Evolutionary conservation across 257 asterid genomes (phyloP).

Genomic region (Cinchona pubescens): DNA sequence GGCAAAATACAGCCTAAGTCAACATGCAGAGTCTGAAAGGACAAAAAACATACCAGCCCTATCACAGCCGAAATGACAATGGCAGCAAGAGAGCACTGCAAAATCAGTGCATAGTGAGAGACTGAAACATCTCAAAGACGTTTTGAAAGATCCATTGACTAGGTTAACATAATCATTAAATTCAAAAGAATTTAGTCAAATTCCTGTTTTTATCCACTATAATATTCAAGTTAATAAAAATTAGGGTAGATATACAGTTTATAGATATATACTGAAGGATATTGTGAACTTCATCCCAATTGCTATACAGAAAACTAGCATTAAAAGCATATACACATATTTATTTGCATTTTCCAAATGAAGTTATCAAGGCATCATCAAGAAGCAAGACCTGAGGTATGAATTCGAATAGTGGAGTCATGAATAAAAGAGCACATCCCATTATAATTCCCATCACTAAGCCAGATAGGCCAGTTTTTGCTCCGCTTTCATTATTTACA

Average conservation of each 20-base stretch:
- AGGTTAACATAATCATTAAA: not conserved
- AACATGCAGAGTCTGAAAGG: slow-evolving; percentile 14
- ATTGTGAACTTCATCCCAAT: not conserved
- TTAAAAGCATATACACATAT: not conserved
- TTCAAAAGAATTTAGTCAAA: not conserved
- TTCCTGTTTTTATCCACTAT: not conserved
- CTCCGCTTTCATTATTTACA: slow-evolving; percentile 98
- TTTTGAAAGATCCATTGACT: not conserved
- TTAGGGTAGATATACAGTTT: not conserved
- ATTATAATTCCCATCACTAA: slow-evolving; percentile 87
- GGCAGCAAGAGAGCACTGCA: slow-evolving; percentile 92
- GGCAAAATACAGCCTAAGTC: slow-evolving; percentile 7
- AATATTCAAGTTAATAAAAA: not conserved
- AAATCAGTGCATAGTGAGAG: slow-evolving; percentile 19
- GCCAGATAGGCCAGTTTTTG: slow-evolving; percentile 96
- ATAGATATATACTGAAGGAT: not conserved
- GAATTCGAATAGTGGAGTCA: slow-evolving; percentile 87
- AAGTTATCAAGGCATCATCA: slow-evolving; percentile 13
- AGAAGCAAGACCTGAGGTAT: slow-evolving; percentile 78
- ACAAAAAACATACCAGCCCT: slow-evolving; percentile 75
- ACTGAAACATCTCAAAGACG: not conserved
- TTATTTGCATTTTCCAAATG: not conserved
- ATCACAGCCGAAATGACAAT: slow-evolving; percentile 95
- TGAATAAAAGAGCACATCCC: slow-evolving; percentile 90
- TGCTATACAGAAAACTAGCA: not conserved